Evolutionary conservation across 495 filamentous ascomycete genomes (phyloP), one percentile per base, ranked within the genome.

Genomic region (Aspergillus sparsus): DNA sequence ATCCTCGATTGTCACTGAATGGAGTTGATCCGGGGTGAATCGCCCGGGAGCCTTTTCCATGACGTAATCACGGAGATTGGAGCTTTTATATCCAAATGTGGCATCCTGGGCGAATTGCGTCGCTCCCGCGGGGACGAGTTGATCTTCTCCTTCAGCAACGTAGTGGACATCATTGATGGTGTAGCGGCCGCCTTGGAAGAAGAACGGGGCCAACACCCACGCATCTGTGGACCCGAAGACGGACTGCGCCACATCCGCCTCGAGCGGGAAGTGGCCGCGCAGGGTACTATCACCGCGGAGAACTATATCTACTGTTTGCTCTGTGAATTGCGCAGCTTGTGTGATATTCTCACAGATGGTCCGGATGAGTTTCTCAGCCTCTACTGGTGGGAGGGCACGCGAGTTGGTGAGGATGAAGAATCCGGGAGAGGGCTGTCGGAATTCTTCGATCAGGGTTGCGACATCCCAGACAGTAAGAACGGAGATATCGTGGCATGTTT

Each of bases 371-470:
- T 35, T 41, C 42, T 72, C 68, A 13, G 80, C 80, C 39, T 76
- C 71, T 3, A 58, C 37, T 11, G 80, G 73, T 8, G 77, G 77
- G 9, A 82, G 71, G 31, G 82, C 82, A 51, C 81, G 77, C 1
- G 82, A 82, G 62, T 84, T 84, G 34, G 82, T 84, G 12, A 83
- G 71, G 55, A 84, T 82, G 71, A 84, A 84, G 69, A 83, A 84
- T 41, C 82, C 80, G 2, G 52, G 60, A 8, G 66, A 66, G 27
- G 61, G 27, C 21, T 63, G 66, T 11, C 65, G 63, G 58, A 84
- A 76, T 59, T 83, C 80, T 18, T 65, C 49, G 15, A 49, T 61
- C 5, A 84, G 68, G 0, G 77, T 80, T 15, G 62, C 60, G 18
- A 72, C 61, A 51, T 80, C 77, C 78, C 79, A 83, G 12, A 78